Percentiles rank a stretch among this genome's conserved stretches.
Evolutionary conservation across 495 filamentous ascomycete species (phyloP).

Genomic region (Penicillium desertorum): DNA sequence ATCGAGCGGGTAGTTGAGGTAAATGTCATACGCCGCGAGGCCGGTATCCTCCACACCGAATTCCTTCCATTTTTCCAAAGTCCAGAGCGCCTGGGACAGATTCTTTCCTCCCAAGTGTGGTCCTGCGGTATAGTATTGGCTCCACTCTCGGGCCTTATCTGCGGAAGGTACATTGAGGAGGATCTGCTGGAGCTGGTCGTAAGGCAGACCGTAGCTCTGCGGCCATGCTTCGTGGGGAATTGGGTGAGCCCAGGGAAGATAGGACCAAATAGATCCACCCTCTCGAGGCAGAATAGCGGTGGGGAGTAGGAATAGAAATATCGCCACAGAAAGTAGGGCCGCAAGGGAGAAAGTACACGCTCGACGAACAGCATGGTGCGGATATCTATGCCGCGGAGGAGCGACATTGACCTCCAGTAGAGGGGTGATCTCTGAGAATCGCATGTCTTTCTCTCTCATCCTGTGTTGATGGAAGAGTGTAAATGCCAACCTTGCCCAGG

Average conservation of each 20-base stretch:
- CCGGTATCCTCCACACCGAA: conserved; percentile 72
- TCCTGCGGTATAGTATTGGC: conserved; percentile 84
- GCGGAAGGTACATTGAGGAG: conserved; percentile 69
- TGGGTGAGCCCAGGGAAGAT: conserved; percentile 43
- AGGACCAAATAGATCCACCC: conserved; percentile 43
- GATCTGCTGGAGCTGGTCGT: conserved; percentile 67
- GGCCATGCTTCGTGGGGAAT: conserved; percentile 43
- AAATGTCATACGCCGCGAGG: conserved; percentile 82
- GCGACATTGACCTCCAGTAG: conserved; percentile 41
- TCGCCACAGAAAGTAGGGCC: conserved; percentile 54
- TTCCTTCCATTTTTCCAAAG: conserved; percentile 77
- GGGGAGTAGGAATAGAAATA: conserved; percentile 62
- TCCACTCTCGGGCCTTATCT: conserved; percentile 75
- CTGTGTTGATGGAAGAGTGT: conserved; percentile 12
- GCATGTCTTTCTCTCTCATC: conserved; percentile 47
- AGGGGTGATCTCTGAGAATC: conserved; percentile 43
- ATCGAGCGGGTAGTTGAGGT: conserved; percentile 83
- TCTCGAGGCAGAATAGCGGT: conserved; percentile 33
- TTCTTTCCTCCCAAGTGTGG: conserved; percentile 90
- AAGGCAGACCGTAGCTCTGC: conserved; percentile 54
- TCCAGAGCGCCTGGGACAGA: conserved; percentile 83
- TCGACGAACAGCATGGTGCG: conserved; percentile 65
- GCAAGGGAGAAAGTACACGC: conserved; percentile 67
- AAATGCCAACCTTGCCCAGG: not conserved
- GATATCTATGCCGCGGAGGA: conserved; percentile 59